phyloP scores from a whole-genome alignment of 2,329 filamentous ascomycete species.

The Eutypa lata region DNA sequence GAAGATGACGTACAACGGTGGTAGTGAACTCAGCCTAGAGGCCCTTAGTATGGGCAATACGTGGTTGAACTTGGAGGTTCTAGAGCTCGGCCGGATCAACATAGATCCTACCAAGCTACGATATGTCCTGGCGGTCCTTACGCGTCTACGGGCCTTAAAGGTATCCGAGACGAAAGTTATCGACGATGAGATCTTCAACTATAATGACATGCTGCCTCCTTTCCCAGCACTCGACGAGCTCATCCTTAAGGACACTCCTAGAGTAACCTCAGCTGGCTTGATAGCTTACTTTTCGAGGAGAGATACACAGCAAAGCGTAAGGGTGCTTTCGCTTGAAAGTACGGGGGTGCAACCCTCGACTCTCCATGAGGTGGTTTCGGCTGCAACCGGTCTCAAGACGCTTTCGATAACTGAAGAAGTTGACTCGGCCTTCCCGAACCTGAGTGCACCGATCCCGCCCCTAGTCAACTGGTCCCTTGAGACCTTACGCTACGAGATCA shows the following conservation, averaged over 20 bases:
- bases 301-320: conserved; percentile 58
- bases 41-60: conserved; percentile 60
- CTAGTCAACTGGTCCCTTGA: conserved; percentile 67
- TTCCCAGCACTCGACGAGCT: conserved; percentile 75
- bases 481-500: conserved; percentile 81
- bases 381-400: conserved; percentile 55
- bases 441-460: conserved; percentile 51
- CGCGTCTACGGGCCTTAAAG: conserved; percentile 69
- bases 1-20: conserved; percentile 82
- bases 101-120: conserved; percentile 70
- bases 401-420: conserved; percentile 53
- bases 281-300: conserved; percentile 62
- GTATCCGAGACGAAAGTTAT: conserved; percentile 67
- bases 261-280: conserved; percentile 70
- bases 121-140: conserved; percentile 65
- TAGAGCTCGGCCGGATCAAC: conserved; percentile 66
- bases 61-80: conserved; percentile 69
- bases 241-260: conserved; percentile 67
- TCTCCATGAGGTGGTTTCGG: conserved; percentile 59
- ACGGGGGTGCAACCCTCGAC: conserved; percentile 66
- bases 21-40: conserved; percentile 75
- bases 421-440: conserved; percentile 46
- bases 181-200: conserved; percentile 72
- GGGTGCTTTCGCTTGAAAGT: conserved; percentile 65
- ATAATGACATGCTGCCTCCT: conserved; percentile 62